Base-by-base conservation (phyloP, 331 rosid species). In the Malus hybrid region DNA sequence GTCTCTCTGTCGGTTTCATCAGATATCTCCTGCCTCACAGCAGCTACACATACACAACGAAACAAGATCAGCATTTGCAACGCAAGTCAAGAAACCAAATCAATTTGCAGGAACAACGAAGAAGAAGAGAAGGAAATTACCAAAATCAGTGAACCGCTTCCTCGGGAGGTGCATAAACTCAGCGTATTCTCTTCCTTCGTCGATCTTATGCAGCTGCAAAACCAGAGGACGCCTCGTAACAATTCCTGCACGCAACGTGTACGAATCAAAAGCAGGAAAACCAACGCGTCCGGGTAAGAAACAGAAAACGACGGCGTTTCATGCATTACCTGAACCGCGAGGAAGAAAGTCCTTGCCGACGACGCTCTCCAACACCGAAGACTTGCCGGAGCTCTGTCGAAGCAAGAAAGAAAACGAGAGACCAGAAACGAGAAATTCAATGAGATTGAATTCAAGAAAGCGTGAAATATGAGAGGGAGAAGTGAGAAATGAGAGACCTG, bases 161-260 rank as follows among this genome's bases (percentile, higher is more conserved):
- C 79, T 68, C 13, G 89, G 85, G 59, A 74, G 87, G 73, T 85
- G 89, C 86, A 85, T 82, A 70, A 85, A 85, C 65, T 85, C 89
- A 0, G 85, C 89, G 75, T 85, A 83, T 64, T 85, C 89, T 80
- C 77, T 71, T 55, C 83, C 86, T 5, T 85, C 87, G 22, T 85
- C 85, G 42, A 77, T 78, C 79, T 79, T 79, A 59, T 83, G 89
- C 62, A 85, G 89, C 82, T 85, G 89, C 79, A 85, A 61, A 22
- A 85, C 89, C 24, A 85, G 87, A 22, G 89, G 89, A 28, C 89
- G 89, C 61, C 89, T 76, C 55, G 89, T 85, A n/a, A 85, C 89
- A 72, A 85, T 85, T 69, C 89, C 89, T 85, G 89, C 70, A 77
- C 59, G 16, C 44, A 55, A 79, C 5, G 34, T 42, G 11, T 74